Evolutionary conservation across 2,329 filamentous ascomycete genomes (phyloP).

Genomic region (Cercospora sp.): DNA sequence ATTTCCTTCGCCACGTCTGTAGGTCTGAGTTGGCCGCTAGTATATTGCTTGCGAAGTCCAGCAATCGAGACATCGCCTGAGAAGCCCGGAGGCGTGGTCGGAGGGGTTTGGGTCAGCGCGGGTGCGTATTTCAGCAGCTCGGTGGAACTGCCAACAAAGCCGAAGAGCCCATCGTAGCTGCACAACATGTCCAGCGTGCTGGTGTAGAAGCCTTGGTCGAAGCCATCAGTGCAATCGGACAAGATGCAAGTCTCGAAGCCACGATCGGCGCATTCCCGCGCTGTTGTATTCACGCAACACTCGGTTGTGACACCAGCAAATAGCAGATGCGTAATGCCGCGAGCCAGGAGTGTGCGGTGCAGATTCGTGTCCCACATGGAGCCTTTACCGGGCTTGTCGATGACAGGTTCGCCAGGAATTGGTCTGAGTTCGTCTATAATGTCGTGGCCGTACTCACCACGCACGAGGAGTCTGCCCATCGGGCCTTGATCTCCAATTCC

Average conservation of each 20-base stretch:
- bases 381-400: slow-evolving; percentile 62
- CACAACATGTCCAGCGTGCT: slow-evolving; percentile 54
- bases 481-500: slow-evolving; percentile 56
- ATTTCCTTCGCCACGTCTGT: slow-evolving; percentile 47
- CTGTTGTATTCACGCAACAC: slow-evolving; percentile 58
- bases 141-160: slow-evolving; percentile 47
- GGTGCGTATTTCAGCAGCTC: slow-evolving; percentile 45
- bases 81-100: slow-evolving; percentile 43
- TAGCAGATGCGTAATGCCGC: slow-evolving; percentile 59
- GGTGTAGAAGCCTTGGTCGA: slow-evolving; percentile 49
- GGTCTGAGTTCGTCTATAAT: slow-evolving; percentile 57
- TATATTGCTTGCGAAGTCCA: slow-evolving; percentile 49
- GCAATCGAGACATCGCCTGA: slow-evolving; percentile 48
- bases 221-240: slow-evolving; percentile 52
- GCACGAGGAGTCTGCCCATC: slow-evolving; percentile 55
- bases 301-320: slow-evolving; percentile 61
- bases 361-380: slow-evolving; percentile 60
- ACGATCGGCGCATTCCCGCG: slow-evolving; percentile 60
- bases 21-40: slow-evolving; percentile 46
- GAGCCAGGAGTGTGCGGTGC: slow-evolving; percentile 54
- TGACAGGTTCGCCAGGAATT: slow-evolving; percentile 53
- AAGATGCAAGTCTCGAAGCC: slow-evolving; percentile 61
- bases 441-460: slow-evolving; percentile 58
- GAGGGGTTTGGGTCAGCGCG: slow-evolving; percentile 37
- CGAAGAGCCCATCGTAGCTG: slow-evolving; percentile 55